Evolutionary conservation across 2,329 filamentous ascomycete species (phyloP), one percentile per base, ranked within the genome.

Genomic region (Trichoderma simmonsii): DNA sequence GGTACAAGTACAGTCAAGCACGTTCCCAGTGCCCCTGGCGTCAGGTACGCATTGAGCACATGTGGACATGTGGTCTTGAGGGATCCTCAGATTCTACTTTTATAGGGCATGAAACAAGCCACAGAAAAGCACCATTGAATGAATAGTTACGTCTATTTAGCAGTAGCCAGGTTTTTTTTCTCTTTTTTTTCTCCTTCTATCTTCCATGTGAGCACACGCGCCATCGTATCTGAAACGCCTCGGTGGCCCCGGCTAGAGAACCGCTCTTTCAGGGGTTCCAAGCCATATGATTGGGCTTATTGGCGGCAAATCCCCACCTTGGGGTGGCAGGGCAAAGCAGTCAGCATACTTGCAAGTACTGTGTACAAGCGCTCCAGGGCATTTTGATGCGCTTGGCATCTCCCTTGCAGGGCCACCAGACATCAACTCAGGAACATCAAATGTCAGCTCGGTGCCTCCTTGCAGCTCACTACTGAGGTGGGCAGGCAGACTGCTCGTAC

Each of bases 141-240:
- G 36, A 62, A 39, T 24, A 18, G 15, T 21, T 60, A 12, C 39
- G 36, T 28, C 21, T 34, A 59, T 34, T 36, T 18, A 3, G 28
- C 36, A 54, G 51, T 28, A 30, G 70, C 21, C 54, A 43, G 30
- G 3, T 51, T 48, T 51, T n/a, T 34, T 15, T 8, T 60, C 56
- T 60, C n/a, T 60, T 34, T 54, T 54, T 34, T 4, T 15, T 61
- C 34, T 61, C 34, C 18, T 7, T 24, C 8, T n/a, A 15, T 26
- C 34, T 43, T 56, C 32, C n/a, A 54, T 21, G 56, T 34, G 56
- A 66, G 36, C 63, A 67, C 62, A 36, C 70, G 70, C 70, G 63
- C 57, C 73, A 69, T 67, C 51, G 64, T 28, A 75, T 74, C 73
- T 76, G 75, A 76, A 76, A 76, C 75, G 64, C 36, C 39, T 61